Conservation (phyloP, 2,329 filamentous ascomycete genomes). For the Didymella segeticola region DNA sequence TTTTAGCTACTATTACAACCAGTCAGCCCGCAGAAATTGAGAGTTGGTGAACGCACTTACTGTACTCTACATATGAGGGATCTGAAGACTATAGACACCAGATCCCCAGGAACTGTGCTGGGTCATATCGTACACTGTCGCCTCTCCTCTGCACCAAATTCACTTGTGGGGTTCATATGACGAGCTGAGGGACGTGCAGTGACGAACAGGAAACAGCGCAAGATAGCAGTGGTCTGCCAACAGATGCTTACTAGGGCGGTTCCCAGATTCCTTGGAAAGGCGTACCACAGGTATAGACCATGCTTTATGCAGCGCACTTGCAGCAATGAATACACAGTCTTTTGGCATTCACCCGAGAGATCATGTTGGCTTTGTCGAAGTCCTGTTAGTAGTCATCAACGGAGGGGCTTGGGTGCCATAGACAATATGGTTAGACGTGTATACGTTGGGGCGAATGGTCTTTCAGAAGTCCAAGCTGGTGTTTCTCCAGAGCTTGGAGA, state of each 20-base stretch:
- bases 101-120: background rate
- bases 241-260: background rate
- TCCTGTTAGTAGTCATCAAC: background rate
- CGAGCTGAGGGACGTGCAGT: background rate
- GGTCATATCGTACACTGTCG: background rate
- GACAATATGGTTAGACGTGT: background rate
- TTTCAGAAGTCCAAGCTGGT: background rate
- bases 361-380: background rate
- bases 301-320: background rate
- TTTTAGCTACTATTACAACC: conserved; percentile 25
- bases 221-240: background rate
- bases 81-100: background rate
- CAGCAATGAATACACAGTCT: background rate
- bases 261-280: background rate
- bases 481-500: background rate
- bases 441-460: no score
- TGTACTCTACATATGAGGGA: conserved; percentile 3
- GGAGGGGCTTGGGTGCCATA: background rate
- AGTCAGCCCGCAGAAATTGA: conserved; percentile 18
- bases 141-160: background rate
- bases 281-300: background rate
- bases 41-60: conserved; percentile 1
- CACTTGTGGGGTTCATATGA: background rate
- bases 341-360: background rate
- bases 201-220: background rate